These are phyloP conservation scores for Sordariomycetes sp. DNA, from an alignment of 2,329 filamentous ascomycete species.

Conservation along the genomic window DNA sequence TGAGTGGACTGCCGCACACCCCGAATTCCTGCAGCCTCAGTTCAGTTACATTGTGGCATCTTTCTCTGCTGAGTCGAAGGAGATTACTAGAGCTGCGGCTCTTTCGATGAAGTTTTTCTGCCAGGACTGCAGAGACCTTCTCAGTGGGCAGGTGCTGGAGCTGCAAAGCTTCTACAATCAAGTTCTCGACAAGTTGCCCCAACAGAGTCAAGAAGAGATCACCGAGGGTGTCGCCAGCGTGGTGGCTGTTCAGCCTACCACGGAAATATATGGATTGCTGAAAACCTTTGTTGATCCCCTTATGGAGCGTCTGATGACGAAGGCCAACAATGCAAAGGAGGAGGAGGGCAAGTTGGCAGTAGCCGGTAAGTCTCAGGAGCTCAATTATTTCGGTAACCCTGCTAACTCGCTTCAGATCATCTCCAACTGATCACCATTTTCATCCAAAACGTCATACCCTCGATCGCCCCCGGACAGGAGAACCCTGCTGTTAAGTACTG, in stretches of 20 bases:
- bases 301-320: conserved; percentile 72
- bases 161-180: conserved; percentile 89
- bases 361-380: conserved; percentile 50
- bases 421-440: conserved; percentile 89
- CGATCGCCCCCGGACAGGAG: conserved; percentile 59
- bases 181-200: conserved; percentile 77
- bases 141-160: conserved; percentile 75
- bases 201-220: conserved; percentile 85
- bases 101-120: conserved; percentile 97
- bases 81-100: conserved; percentile 85
- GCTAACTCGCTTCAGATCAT: conserved; percentile 51
- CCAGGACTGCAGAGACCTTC: conserved; percentile 80
- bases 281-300: conserved; percentile 93
- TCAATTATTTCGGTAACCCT: not conserved
- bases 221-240: conserved; percentile 93
- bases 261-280: conserved; percentile 73
- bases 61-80: conserved; percentile 79
- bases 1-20: conserved; percentile 92
- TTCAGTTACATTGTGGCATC: conserved; percentile 93
- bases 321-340: conserved; percentile 77
- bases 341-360: conserved; percentile 78
- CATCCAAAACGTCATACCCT: conserved; percentile 67
- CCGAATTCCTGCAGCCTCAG: conserved; percentile 84
- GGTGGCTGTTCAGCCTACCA: conserved; percentile 72
- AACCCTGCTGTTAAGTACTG: conserved; percentile 96